Base-by-base conservation (phyloP, 1,139 yeast genomes). In the Kazachstania sp. region DNA sequence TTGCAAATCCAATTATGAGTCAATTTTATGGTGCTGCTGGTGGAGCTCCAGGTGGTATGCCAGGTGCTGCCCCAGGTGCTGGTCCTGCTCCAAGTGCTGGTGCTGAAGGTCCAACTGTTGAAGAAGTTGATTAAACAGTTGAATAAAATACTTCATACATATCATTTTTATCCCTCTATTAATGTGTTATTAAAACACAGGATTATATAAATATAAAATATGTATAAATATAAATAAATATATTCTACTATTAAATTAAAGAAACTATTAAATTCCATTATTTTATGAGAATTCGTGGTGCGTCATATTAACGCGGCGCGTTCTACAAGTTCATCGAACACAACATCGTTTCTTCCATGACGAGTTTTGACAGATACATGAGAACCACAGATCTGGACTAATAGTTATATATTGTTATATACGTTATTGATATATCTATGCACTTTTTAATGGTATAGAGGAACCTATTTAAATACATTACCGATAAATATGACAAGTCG, bases 1-100 rank as follows among this genome's bases (percentile, higher is more conserved):
- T 77, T 58, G 83, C 83, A 46, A 81, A 80, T 63, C 86, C 86
- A 62, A 78, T 80, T 48, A 76, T 81, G 69, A 71, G 77, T 52
- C 77, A 78, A 59, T 81, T 82, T 63, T 81, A 81, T 63, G 76
- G 74, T 56, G 79, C 76, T 49, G 79, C 77, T 53, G 46, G 45
- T 38, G 47, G 44, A 40, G 42, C 37, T 32, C 75, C 76, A 55
- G 69, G 70, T 48, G 68, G 72, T 45, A 74, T 72, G 39, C 73
- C 76, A 53, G 74, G 74, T 51, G 76, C 71, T 29, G 73, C 73
- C 35, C 71, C 70, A 53, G 76, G 71, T 30, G 73, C 73, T 36
- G 76, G 78, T 44, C 71, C 70, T 52, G 72, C 69, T 46, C 36
- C 43, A 28, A 39, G 47, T 37, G 43, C 35, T 39, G 26, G 41